Conservation (phyloP, 805 yeast genomes). For the Priceomyces melissophilus region DNA sequence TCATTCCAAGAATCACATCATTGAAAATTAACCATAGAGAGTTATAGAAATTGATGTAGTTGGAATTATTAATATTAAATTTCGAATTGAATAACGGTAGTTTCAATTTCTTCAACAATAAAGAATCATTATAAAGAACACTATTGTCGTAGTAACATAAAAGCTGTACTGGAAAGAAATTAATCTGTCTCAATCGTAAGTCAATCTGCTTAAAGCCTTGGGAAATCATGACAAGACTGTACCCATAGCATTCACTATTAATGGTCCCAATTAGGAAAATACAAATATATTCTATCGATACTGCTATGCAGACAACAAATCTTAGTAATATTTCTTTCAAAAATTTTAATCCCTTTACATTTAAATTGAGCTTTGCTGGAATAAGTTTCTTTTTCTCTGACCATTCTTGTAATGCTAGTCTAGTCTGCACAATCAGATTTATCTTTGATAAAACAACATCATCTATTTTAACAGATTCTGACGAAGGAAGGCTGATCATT, state of each 20-base stretch:
- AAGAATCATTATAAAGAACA: constrained; percentile 34
- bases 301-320: constrained; percentile 9
- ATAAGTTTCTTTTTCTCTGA: not conserved
- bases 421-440: constrained; percentile 23
- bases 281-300: constrained; percentile 14
- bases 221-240: constrained; percentile 41
- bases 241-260: constrained; percentile 21
- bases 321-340: not conserved
- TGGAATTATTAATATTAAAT: constrained; percentile 40
- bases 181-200: constrained; percentile 68
- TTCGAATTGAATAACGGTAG: constrained; percentile 34
- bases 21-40: constrained; percentile 83
- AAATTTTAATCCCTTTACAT: too few species aligned
- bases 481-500: not conserved
- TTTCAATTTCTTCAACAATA: constrained; percentile 42
- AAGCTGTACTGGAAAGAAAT: constrained; percentile 79
- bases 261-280: constrained; percentile 20
- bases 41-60: constrained; percentile 78
- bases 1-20: constrained; percentile 72
- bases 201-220: constrained; percentile 78
- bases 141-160: constrained; percentile 48
- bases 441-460: constrained; percentile 31
- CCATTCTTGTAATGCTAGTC: constrained; percentile 1
- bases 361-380: not conserved
- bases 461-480: constrained; percentile 14